A percentile compares a stretch with the other conserved stretches of the same genome.
phyloP scores from a whole-genome alignment of 2,329 filamentous ascomycete genomes.

The Tolypocladium paradoxum region DNA sequence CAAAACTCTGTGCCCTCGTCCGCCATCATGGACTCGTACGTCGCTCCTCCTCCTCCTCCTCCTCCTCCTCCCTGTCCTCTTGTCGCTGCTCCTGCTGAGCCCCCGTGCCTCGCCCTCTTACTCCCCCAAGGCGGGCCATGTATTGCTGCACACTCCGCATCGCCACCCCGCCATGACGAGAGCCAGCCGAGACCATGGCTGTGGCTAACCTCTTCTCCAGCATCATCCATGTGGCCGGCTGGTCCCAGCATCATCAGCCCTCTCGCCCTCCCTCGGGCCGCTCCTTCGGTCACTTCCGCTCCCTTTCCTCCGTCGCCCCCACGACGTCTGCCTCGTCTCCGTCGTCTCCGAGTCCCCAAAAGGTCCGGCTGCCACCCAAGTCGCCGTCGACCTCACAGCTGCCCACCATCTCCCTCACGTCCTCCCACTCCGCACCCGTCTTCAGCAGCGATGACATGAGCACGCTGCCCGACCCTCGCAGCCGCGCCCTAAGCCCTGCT shows the following conservation, averaged over 20 bases:
- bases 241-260: slow-evolving; percentile 31
- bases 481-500: slow-evolving; percentile 36
- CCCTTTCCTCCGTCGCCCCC: slow-evolving; percentile 40
- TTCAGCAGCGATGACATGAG: slow-evolving; percentile 53
- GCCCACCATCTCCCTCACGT: slow-evolving; percentile 26
- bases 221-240: slow-evolving; percentile 43
- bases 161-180: slow-evolving; percentile 1
- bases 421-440: slow-evolving; percentile 23
- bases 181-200: slow-evolving; percentile 3
- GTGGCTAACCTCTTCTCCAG: slow-evolving; percentile 21
- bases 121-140: background rate
- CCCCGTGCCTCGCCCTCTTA: background rate
- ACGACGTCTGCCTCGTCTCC: slow-evolving; percentile 20
- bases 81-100: background rate
- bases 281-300: slow-evolving; percentile 39
- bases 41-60: slow-evolving; percentile 6
- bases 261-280: slow-evolving; percentile 16
- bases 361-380: slow-evolving; percentile 23
- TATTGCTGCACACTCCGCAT: slow-evolving; percentile 4
- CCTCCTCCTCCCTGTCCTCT: background rate
- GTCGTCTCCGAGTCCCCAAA: slow-evolving; percentile 21
- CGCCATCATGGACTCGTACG: slow-evolving; percentile 19
- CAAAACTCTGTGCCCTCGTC: background rate
- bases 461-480: slow-evolving; percentile 56
- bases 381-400: slow-evolving; percentile 26